These are phyloP conservation scores for Russula sp. DNA, from an alignment of 768 basidiomycete species.

Conservation along the genomic window DNA sequence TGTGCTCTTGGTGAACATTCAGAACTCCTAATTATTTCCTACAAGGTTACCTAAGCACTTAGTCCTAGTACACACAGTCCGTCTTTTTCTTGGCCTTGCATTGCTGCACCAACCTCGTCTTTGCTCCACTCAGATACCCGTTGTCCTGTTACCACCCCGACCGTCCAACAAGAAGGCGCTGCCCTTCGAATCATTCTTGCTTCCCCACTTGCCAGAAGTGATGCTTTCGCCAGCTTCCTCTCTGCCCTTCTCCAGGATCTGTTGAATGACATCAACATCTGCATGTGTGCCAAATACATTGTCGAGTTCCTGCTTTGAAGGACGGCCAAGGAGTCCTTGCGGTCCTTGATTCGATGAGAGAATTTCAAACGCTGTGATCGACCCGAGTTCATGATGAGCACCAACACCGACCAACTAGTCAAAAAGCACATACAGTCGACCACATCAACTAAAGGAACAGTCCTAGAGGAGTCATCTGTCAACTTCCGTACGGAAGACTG, in stretches of 20 bases:
- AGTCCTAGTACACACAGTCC: not conserved
- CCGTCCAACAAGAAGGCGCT: slow-evolving; percentile 16
- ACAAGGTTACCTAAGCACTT: not conserved
- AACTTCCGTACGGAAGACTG: slow-evolving; percentile 26
- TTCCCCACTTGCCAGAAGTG: slow-evolving; percentile 24
- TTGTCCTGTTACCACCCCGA: slow-evolving; percentile 18
- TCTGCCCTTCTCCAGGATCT: slow-evolving; percentile 59
- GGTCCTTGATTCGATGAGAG: slow-evolving; percentile 67
- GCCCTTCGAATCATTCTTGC: slow-evolving; percentile 26
- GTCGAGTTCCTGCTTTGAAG: slow-evolving; percentile 84
- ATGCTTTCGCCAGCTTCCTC: slow-evolving; percentile 49
- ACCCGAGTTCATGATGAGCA: not conserved
- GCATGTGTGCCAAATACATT: slow-evolving; percentile 59
- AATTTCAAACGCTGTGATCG: slow-evolving; percentile 55
- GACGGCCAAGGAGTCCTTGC: slow-evolving; percentile 66
- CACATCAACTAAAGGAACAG: slow-evolving; percentile 66
- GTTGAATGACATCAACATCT: slow-evolving; percentile 54
- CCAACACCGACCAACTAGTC: not conserved
- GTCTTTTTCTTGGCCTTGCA: not conserved
- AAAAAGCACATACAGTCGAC: slow-evolving; percentile 62
- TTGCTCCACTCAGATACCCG: slow-evolving; percentile 12
- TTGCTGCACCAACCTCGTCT: not conserved
- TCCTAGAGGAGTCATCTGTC: slow-evolving; percentile 33
- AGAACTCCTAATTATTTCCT: not conserved
- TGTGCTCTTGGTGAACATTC: not conserved